Base-by-base conservation (phyloP, 306 rosid species). In the Cucurbita ficifolia region DNA sequence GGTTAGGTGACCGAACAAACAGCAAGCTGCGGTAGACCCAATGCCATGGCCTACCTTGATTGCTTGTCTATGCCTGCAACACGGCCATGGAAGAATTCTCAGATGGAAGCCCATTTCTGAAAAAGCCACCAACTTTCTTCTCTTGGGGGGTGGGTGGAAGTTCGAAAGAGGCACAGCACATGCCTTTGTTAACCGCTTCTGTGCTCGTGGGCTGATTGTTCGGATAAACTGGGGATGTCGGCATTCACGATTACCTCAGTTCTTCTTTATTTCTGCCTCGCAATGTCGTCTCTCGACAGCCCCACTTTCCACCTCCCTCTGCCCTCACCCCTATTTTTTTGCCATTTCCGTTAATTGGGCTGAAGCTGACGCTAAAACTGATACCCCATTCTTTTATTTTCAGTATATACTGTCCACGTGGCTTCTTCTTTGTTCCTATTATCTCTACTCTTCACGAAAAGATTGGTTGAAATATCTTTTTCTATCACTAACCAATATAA, bases 381-480 rank as follows among this genome's bases (percentile, higher is more conserved):
- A 61, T 14, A 61, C 8, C 35, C 9, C 52, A 21, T 46, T 43
- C 36, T 40, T 65, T 58, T 33, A 17, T 42, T 38, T 63, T 22
- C 16, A 42, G 18, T 7, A 40, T 40, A 24, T 61, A 16, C 19
- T 7, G 9, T 63, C 52, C 72, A 65, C 72, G 72, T 65, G 72
- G 53, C 72, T 21, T 18, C 70, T 63, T 36, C 70, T 63, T 38
- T 40, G 50, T 36, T 16, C 49, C 70, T 49, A n/a, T 62, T 38
- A n/a, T n/a, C 42, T 58, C 39, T 11, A 29, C 64, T 58, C 12
- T n/a, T 63, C 70, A 63, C 70, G 43, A 69, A 69, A 69, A 69
- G 73, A 69, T 69, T 24, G 57, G 57, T 48, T 46, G 8, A 22
- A 69, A 12, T 69, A 69, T 69, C 73, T 69, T 69, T 69, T 19